Conservation (phyloP, 2,329 filamentous ascomycete species). For the Pseudogymnoascus sp. region DNA sequence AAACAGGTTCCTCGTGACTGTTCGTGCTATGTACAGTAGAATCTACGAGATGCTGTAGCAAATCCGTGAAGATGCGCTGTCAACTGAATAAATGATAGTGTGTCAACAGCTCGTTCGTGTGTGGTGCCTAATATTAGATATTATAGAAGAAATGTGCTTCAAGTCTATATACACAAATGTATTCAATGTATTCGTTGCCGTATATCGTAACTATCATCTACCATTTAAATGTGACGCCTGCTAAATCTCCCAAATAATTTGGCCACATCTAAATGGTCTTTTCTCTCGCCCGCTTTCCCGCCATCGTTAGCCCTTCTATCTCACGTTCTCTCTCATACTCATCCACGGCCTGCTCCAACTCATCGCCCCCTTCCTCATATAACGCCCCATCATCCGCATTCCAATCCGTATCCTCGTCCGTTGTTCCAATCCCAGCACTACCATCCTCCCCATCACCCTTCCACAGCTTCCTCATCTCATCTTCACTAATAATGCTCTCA, state of each 20-base stretch:
- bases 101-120: too few species aligned
- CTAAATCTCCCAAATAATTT: not conserved
- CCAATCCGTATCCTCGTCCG: constrained; percentile 13
- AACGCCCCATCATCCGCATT: not conserved
- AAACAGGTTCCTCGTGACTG: not conserved
- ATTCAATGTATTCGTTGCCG: constrained; percentile 3
- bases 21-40: not conserved
- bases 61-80: not conserved
- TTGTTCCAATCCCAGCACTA: not conserved
- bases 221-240: not conserved
- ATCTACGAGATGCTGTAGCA: not conserved
- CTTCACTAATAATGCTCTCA: constrained; percentile 56
- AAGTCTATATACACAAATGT: constrained; percentile 1
- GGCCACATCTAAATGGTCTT: not conserved
- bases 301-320: not conserved
- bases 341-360: constrained; percentile 4
- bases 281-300: not conserved
- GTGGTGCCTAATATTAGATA: not conserved
- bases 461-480: constrained; percentile 43
- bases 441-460: not conserved
- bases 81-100: not conserved
- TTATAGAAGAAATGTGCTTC: not conserved
- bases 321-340: not conserved
- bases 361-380: not conserved
- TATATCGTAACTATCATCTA: constrained; percentile 1